A percentile compares a stretch with the other conserved stretches of the same genome.
phyloP scores from a whole-genome alignment of 2,329 filamentous ascomycete species.

The Penicillium corylophilum region DNA sequence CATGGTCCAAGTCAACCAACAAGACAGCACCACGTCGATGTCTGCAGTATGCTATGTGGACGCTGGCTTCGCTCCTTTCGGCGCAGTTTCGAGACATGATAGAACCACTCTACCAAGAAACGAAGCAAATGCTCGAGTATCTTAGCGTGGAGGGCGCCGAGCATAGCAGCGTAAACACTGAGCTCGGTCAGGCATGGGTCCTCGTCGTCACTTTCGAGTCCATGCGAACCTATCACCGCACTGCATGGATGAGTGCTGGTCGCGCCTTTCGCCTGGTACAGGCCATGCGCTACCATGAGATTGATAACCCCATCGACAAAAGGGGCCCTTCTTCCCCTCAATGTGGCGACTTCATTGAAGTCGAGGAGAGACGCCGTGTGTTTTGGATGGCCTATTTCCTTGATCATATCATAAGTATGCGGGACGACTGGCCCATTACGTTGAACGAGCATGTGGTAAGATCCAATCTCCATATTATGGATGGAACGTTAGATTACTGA shows the following conservation, averaged over 20 bases:
- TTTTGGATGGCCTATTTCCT: conserved; percentile 43
- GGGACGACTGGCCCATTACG: conserved; percentile 31
- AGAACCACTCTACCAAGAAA: conserved; percentile 13
- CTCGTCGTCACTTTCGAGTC: conserved; percentile 16
- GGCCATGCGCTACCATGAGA: conserved; percentile 32
- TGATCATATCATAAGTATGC: conserved; percentile 35
- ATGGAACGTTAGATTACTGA: not conserved
- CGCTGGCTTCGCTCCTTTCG: conserved; percentile 39
- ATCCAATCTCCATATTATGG: not conserved
- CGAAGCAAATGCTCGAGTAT: conserved; percentile 14
- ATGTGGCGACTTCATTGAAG: conserved; percentile 21
- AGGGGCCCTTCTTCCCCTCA: not conserved
- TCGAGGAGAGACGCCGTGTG: conserved; percentile 34
- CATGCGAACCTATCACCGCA: conserved; percentile 26
- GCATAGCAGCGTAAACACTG: not conserved
- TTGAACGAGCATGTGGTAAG: conserved; percentile 31
- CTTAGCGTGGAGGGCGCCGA: conserved; percentile 1
- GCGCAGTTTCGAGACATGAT: conserved; percentile 8
- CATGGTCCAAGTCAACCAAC: conserved; percentile 10
- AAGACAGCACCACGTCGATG: conserved; percentile 8
- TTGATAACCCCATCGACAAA: conserved; percentile 23
- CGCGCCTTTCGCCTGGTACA: conserved; percentile 37
- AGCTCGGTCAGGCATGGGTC: conserved; percentile 17
- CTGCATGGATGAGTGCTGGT: conserved; percentile 36
- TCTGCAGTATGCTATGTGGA: conserved; percentile 25